phyloP scores from a whole-genome alignment of 768 basidiomycete genomes.

The Lactarius indigo region DNA sequence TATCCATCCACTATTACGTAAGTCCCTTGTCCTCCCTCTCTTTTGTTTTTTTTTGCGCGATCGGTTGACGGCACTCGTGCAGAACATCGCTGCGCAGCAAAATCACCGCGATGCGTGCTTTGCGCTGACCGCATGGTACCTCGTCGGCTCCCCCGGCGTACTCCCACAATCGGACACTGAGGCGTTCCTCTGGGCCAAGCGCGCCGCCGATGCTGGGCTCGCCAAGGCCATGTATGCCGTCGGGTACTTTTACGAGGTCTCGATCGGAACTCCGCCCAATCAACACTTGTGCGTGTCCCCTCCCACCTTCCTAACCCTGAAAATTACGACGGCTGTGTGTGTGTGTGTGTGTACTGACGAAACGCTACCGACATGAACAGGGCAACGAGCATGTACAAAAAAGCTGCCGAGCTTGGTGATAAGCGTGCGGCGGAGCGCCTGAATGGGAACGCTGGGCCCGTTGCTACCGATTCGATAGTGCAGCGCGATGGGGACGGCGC shows the following conservation, averaged over 20 bases:
- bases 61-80: constrained; percentile 1
- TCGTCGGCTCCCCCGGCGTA: constrained; percentile 96
- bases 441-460: constrained; percentile 52
- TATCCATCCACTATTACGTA: constrained; percentile 99
- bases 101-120: constrained; percentile 97
- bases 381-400: constrained; percentile 79
- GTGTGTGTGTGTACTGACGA: background rate
- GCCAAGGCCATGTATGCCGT: constrained; percentile 97
- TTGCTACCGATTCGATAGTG: constrained; percentile 56
- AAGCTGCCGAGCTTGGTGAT: constrained; percentile 88
- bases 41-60: background rate
- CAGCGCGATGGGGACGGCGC: constrained; percentile 47
- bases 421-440: constrained; percentile 88
- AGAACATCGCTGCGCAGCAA: constrained; percentile 99
- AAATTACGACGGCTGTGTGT: background rate
- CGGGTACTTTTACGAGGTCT: constrained; percentile 96
- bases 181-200: constrained; percentile 96
- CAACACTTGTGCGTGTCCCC: constrained; percentile 66
- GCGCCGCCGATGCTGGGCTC: constrained; percentile 87
- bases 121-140: constrained; percentile 97
- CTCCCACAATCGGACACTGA: constrained; percentile 98
- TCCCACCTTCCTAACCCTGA: background rate
- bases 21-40: constrained; percentile 34
- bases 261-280: constrained; percentile 74
- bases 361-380: constrained; percentile 35